Percentiles rank a stretch among this genome's conserved stretches.
These are phyloP conservation scores for Aspergillus taichungensis DNA, from an alignment of 495 filamentous ascomycete species.

Conservation along the genomic window DNA sequence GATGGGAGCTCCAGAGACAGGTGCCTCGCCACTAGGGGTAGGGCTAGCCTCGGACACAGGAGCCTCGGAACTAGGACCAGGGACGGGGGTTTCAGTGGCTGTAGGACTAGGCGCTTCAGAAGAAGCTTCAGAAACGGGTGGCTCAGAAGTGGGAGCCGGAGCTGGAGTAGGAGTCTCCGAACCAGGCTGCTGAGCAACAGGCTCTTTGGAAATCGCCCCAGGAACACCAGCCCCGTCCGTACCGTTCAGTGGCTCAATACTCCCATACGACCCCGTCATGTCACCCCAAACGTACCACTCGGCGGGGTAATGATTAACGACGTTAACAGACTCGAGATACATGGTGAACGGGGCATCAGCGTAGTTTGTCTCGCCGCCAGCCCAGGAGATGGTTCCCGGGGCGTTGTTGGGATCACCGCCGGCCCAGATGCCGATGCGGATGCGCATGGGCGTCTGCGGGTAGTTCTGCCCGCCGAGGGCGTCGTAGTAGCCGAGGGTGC, in stretches of 20 bases:
- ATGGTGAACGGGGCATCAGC: slow-evolving; percentile 57
- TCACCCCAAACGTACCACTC: slow-evolving; percentile 27
- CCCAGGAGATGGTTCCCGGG: slow-evolving; percentile 54
- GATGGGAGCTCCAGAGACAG: no score
- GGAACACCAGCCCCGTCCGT: not conserved
- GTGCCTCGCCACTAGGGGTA: no score
- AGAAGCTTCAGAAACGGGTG: no score
- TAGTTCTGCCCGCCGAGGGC: slow-evolving; percentile 61
- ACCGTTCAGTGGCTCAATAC: slow-evolving; percentile 21
- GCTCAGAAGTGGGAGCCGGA: no score
- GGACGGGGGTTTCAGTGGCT: no score
- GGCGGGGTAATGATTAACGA: slow-evolving; percentile 31
- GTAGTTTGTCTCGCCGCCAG: slow-evolving; percentile 64
- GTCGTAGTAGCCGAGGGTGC: slow-evolving; percentile 54
- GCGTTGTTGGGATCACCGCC: slow-evolving; percentile 65
- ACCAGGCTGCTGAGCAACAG: no score
- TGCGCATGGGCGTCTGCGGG: slow-evolving; percentile 81
- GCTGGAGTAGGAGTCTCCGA: no score
- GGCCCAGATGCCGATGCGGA: slow-evolving; percentile 75
- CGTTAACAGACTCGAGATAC: slow-evolving; percentile 44
- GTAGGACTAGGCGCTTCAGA: no score
- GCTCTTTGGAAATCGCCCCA: no score
- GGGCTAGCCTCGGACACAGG: no score
- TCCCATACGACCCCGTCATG: slow-evolving; percentile 22
- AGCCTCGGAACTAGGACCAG: no score